Conservation (phyloP, 225 moss, liverwort and hornwort species). For the Sphagnum tenellum region DNA sequence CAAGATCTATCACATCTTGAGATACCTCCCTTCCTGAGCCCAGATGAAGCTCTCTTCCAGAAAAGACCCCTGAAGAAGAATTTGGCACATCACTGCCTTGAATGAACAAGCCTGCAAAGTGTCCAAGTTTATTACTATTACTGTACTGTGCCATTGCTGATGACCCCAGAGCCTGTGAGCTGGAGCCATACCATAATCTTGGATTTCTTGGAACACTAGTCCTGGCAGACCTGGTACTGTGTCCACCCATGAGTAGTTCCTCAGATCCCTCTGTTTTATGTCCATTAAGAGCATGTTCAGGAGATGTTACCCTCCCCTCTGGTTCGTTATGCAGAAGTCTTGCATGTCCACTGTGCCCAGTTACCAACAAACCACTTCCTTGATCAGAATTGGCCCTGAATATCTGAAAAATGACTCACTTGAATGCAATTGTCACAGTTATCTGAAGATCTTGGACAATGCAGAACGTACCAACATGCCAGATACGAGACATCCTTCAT, state of each 20-base stretch:
- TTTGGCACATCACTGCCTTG: slow-evolving; percentile 9
- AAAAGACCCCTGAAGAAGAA: slow-evolving; percentile 12
- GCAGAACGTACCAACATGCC: too few species aligned
- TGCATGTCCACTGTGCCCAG: too few species aligned
- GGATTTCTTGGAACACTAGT: slow-evolving; percentile 10
- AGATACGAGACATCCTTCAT: too few species aligned
- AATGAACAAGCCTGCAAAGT: slow-evolving; percentile 14
- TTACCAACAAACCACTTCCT: too few species aligned
- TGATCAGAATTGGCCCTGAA: too few species aligned
- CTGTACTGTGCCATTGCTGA: slow-evolving; percentile 6
- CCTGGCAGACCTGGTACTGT: slow-evolving; percentile 3
- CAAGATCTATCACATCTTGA: slow-evolving; percentile 34
- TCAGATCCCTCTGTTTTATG: slow-evolving; percentile 10
- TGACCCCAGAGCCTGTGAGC: slow-evolving; percentile 3
- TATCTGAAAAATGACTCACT: too few species aligned
- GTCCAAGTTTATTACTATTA: slow-evolving; percentile 8
- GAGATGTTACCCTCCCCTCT: slow-evolving; percentile 6
- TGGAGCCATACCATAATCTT: slow-evolving; percentile 11
- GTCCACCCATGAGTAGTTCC: slow-evolving; percentile 11
- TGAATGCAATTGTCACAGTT: too few species aligned
- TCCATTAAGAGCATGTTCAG: slow-evolving; percentile 8
- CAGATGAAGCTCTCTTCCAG: slow-evolving; percentile 14
- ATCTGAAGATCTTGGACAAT: too few species aligned
- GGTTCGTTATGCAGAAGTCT: background rate
- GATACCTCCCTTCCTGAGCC: slow-evolving; percentile 16